Conservation (phyloP, 1,284 basidiomycete genomes). For the Austroboletus novae-zelandiae region DNA sequence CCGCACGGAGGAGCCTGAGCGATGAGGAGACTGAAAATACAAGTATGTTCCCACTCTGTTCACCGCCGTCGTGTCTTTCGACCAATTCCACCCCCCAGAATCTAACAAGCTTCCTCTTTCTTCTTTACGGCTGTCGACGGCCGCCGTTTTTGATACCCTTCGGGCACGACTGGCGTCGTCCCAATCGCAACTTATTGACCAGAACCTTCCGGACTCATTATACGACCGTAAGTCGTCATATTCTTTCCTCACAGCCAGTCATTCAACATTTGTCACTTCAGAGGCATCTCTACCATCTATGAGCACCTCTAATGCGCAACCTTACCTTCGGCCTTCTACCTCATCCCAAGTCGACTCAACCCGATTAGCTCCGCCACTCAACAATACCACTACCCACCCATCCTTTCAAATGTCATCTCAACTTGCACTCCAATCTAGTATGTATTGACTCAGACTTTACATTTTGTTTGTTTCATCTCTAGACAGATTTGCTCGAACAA, state of each 20-base stretch:
- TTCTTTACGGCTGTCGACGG: conserved; percentile 43
- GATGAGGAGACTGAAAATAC: conserved; percentile 64
- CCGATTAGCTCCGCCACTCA: conserved; percentile 23
- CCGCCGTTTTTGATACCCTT: conserved; percentile 48
- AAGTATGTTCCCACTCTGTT: conserved; percentile 41
- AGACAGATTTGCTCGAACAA: conserved; percentile 62
- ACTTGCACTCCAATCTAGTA: conserved; percentile 57
- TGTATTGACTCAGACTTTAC: conserved; percentile 24
- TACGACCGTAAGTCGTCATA: conserved; percentile 32
- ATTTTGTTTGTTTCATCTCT: conserved; percentile 12
- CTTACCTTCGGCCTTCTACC: conserved; percentile 7
- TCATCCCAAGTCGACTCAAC: conserved; percentile 12
- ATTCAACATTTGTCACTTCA: conserved; percentile 6
- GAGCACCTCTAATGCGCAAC: conserved; percentile 6
- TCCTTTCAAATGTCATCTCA: conserved; percentile 62
- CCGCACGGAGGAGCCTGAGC: conserved; percentile 56
- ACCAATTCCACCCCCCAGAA: conserved; percentile 22
- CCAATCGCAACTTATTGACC: conserved; percentile 36
- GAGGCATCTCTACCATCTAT: conserved; percentile 17
- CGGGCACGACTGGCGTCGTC: conserved; percentile 47
- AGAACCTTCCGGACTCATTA: conserved; percentile 29
- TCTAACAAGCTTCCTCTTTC: conserved; percentile 32
- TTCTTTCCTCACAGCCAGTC: not conserved
- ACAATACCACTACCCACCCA: conserved; percentile 52
- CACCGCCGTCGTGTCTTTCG: conserved; percentile 2